A percentile compares a stretch with the other conserved stretches of the same genome.
Conservation (phyloP, 1,284 basidiomycete genomes). For the Ustilago nuda region DNA sequence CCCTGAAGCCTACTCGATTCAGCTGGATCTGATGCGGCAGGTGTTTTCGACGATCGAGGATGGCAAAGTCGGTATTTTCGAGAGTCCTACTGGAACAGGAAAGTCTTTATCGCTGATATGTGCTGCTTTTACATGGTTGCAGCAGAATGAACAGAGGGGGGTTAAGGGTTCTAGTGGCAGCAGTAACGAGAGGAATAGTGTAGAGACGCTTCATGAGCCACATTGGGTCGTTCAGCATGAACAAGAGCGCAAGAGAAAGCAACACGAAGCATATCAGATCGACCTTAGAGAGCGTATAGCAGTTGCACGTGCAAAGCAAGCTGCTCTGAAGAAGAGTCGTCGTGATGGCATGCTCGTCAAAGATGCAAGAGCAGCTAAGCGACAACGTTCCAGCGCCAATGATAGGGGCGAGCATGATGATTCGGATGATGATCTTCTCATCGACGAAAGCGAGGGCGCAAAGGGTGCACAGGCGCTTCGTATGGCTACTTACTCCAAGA, state of each 20-base stretch:
- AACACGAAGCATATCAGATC: slow-evolving; percentile 61
- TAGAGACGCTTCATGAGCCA: slow-evolving; percentile 61
- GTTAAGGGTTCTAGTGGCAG: slow-evolving; percentile 18
- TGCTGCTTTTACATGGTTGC: slow-evolving; percentile 69
- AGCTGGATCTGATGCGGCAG: slow-evolving; percentile 87
- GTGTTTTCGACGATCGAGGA: slow-evolving; percentile 84
- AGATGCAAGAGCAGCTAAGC: slow-evolving; percentile 19
- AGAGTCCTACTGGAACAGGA: slow-evolving; percentile 72
- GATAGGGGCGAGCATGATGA: slow-evolving; percentile 14
- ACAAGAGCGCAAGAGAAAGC: slow-evolving; percentile 59
- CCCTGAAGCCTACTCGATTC: slow-evolving; percentile 81
- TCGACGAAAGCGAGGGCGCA: slow-evolving; percentile 32
- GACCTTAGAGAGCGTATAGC: slow-evolving; percentile 67
- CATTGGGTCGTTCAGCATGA: slow-evolving; percentile 71
- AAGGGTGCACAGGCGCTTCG: slow-evolving; percentile 20
- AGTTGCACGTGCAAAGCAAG: slow-evolving; percentile 49
- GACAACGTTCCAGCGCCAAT: slow-evolving; percentile 14
- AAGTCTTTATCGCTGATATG: slow-evolving; percentile 71
- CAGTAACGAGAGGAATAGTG: slow-evolving; percentile 17
- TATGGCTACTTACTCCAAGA: slow-evolving; percentile 35
- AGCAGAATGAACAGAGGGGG: slow-evolving; percentile 56
- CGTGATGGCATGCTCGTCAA: slow-evolving; percentile 14
- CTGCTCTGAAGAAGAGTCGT: slow-evolving; percentile 31
- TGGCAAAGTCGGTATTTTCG: slow-evolving; percentile 78
- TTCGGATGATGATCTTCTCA: slow-evolving; percentile 53